Evolutionary conservation across 2,329 filamentous ascomycete species (phyloP), one percentile per base, ranked within the genome.

Genomic region (Orbilia oligospora): DNA sequence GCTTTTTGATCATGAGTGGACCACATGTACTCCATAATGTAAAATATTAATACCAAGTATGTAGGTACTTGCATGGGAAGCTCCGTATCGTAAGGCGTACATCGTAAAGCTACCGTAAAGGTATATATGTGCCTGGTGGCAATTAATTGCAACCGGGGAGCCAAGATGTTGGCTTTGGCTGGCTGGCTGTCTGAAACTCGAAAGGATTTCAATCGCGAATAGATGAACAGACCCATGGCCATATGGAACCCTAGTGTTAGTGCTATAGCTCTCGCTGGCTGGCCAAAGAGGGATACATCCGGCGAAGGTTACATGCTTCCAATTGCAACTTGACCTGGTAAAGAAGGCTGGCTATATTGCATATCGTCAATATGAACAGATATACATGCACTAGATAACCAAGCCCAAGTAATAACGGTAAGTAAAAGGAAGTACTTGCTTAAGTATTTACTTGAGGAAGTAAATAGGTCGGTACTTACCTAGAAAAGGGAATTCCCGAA

Each of bases 191-290:
- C 38, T 64, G 69, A 72, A 72, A 72, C 69, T 36, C 14, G 48
- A 72, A 66, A 73, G 70, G 58, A 73, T 73, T 61, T n/a, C 5
- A 5, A 46, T 71, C 68, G 68, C 68, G 68, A 30, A 30, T 30
- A 6, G 27, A 30, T 30, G 27, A 6, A n/a, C n/a, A n/a, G n/a
- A n/a, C n/a, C n/a, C n/a, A n/a, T n/a, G n/a, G n/a, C n/a, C n/a
- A n/a, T n/a, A 64, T 61, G 36, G 12, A 61, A 8, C 2, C 0
- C 56, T 30, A 30, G 27, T 30, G 27, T 6, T 30, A 30, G 27
- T 30, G 27, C 27, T 30, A 30, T 30, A 30, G 27, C n/a, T n/a
- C n/a, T n/a, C n/a, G n/a, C n/a, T n/a, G n/a, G n/a, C 27, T 30
- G 27, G 6, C 27, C 14, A 24, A 20, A 44, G 36, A 44, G 3